Conservation (phyloP, 129 eudicot genomes). For the Artemisia argyi region DNA sequence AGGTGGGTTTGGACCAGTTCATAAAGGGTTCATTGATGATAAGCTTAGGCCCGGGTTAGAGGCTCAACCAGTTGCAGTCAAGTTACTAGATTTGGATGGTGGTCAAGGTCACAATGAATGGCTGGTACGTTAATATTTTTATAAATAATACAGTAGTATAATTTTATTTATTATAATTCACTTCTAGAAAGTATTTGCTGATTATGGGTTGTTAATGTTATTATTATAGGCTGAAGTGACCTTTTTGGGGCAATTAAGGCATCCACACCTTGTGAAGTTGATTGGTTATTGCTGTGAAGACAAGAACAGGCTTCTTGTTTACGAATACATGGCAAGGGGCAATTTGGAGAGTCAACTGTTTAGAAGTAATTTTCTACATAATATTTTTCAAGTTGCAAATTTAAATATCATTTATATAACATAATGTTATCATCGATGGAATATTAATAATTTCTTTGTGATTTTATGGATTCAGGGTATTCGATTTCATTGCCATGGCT, state of each 20-base stretch:
- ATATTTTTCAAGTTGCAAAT: background rate
- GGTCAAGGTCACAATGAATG: conserved; percentile 86
- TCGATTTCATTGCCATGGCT: conserved; percentile 79
- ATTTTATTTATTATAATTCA: background rate
- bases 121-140: conserved; percentile 51
- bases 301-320: conserved; percentile 80
- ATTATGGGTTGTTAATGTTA: background rate
- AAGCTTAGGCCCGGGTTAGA: conserved; percentile 59
- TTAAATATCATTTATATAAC: too few species aligned
- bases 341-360: conserved; percentile 77
- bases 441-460: background rate
- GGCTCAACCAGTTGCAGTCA: conserved; percentile 88
- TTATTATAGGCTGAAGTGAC: conserved; percentile 76
- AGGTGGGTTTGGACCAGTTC: conserved; percentile 93
- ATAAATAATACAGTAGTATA: background rate
- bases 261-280: conserved; percentile 90
- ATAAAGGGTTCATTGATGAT: conserved; percentile 82
- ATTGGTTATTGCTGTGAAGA: conserved; percentile 94
- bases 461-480: conserved; percentile 50
- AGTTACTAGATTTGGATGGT: conserved; percentile 80
- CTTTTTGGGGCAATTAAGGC: conserved; percentile 88
- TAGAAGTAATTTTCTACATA: conserved; percentile 42
- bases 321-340: conserved; percentile 85
- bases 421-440: too few species aligned
- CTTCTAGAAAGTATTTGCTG: background rate